Conservation (phyloP, 129 eudicot genomes). For the Ambrosia artemisiifolia region DNA sequence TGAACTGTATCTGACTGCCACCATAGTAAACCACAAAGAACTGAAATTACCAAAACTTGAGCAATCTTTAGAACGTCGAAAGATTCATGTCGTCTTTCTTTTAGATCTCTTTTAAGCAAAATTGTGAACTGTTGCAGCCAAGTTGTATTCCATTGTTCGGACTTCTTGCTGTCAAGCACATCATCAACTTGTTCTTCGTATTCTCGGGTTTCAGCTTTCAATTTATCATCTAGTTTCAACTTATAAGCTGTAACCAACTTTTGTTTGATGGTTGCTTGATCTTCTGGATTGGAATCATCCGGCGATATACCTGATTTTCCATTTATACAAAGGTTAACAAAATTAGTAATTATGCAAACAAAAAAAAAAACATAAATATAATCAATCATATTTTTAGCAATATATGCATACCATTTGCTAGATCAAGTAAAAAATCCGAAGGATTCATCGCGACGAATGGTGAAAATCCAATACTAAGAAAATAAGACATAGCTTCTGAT, state of each 20-base stretch:
- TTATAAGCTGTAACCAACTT: slow-evolving; percentile 46
- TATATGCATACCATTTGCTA: slow-evolving; percentile 67
- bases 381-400: background rate
- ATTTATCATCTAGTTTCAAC: slow-evolving; percentile 31
- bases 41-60: slow-evolving; percentile 45
- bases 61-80: slow-evolving; percentile 49
- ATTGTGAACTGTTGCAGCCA: slow-evolving; percentile 73
- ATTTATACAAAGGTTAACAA: background rate
- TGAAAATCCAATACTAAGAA: slow-evolving; percentile 48
- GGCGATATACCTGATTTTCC: slow-evolving; percentile 41
- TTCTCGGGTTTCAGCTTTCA: slow-evolving; percentile 35
- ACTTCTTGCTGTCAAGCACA: slow-evolving; percentile 22
- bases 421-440: slow-evolving; percentile 79
- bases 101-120: slow-evolving; percentile 61
- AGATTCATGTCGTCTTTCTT: slow-evolving; percentile 70
- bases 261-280: slow-evolving; percentile 47
- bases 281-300: slow-evolving; percentile 45
- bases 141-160: slow-evolving; percentile 59
- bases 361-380: background rate
- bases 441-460: slow-evolving; percentile 86
- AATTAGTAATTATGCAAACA: background rate
- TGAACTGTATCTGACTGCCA: slow-evolving; percentile 54
- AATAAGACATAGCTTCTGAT: slow-evolving; percentile 57
- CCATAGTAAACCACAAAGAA: slow-evolving; percentile 65
- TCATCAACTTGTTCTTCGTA: slow-evolving; percentile 8